Evolutionary conservation across 2,329 filamentous ascomycete species (phyloP).

Genomic region (Ceratocystis colombiana): DNA sequence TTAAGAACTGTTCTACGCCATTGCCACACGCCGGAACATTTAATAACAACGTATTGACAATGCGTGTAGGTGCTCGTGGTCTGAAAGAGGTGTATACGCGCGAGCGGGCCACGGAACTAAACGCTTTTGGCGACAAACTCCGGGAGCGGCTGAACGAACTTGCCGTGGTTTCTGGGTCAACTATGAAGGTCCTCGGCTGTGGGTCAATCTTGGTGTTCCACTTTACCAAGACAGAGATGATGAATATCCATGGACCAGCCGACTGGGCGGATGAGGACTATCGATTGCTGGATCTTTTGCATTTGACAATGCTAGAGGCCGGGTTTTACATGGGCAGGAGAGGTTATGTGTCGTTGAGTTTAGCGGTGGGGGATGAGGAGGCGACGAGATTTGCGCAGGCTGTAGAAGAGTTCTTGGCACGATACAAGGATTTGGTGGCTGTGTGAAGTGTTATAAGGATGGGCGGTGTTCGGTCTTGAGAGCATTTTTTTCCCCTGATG

Average conservation of each 20-base stretch:
- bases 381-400: slow-evolving; percentile 36
- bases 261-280: slow-evolving; percentile 20
- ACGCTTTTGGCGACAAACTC: slow-evolving; percentile 31
- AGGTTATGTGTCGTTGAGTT: slow-evolving; percentile 36
- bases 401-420: slow-evolving; percentile 31
- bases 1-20: slow-evolving; percentile 44
- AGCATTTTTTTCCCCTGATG: neutral
- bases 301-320: slow-evolving; percentile 39
- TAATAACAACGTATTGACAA: slow-evolving; percentile 56
- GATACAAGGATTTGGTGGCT: slow-evolving; percentile 14
- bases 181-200: slow-evolving; percentile 34
- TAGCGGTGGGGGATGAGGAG: slow-evolving; percentile 35
- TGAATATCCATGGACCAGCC: slow-evolving; percentile 29
- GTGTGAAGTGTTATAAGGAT: slow-evolving; percentile 14
- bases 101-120: slow-evolving; percentile 31
- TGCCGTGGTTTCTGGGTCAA: slow-evolving; percentile 32
- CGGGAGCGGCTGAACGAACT: slow-evolving; percentile 29
- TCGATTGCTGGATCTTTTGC: slow-evolving; percentile 36
- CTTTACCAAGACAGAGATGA: slow-evolving; percentile 33
- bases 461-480: neutral
- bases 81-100: slow-evolving; percentile 34
- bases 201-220: slow-evolving; percentile 35
- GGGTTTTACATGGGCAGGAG: slow-evolving; percentile 37
- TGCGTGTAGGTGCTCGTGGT: slow-evolving; percentile 32
- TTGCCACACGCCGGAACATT: slow-evolving; percentile 53